Percentiles rank a stretch among this genome's conserved stretches.
phyloP scores from a whole-genome alignment of 2,329 filamentous ascomycete genomes.

The Cladosporium sp. region DNA sequence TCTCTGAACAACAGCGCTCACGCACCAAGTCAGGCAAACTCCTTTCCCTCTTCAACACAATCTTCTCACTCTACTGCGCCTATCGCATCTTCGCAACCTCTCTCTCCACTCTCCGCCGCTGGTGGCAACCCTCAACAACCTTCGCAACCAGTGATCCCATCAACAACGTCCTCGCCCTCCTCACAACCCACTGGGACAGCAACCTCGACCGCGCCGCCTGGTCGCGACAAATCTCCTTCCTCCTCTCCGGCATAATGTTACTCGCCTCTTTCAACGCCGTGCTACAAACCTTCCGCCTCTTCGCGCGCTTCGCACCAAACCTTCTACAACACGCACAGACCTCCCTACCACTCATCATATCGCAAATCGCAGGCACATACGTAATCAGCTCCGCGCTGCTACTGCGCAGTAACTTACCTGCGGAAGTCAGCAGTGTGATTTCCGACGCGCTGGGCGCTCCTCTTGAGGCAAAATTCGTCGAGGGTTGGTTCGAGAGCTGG shows the following conservation, averaged over 20 bases:
- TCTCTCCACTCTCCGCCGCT: slow-evolving; percentile 61
- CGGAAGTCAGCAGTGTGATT: slow-evolving; percentile 71
- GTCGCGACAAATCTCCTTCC: slow-evolving; percentile 79
- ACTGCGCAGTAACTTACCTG: slow-evolving; percentile 71
- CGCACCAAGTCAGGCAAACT: slow-evolving; percentile 63
- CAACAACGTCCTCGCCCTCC: slow-evolving; percentile 72
- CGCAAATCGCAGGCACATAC: slow-evolving; percentile 78
- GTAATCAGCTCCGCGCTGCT: slow-evolving; percentile 76
- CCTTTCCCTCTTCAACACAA: slow-evolving; percentile 58
- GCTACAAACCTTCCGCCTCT: slow-evolving; percentile 78
- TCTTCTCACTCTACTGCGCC: slow-evolving; percentile 76
- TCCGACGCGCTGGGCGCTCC: slow-evolving; percentile 73
- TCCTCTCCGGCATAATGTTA: slow-evolving; percentile 77
- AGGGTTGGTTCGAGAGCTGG: slow-evolving; percentile 85
- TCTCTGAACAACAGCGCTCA: slow-evolving; percentile 60
- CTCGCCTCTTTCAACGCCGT: slow-evolving; percentile 75
- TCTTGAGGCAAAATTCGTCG: slow-evolving; percentile 66
- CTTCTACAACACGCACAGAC: slow-evolving; percentile 70
- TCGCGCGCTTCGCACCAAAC: slow-evolving; percentile 67
- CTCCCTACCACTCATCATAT: slow-evolving; percentile 72
- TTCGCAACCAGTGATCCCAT: slow-evolving; percentile 75
- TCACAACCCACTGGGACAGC: slow-evolving; percentile 80
- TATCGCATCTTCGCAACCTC: slow-evolving; percentile 74
- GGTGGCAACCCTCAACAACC: slow-evolving; percentile 38
- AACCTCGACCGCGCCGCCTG: slow-evolving; percentile 76